Conservation (phyloP, 177 flowering plant species). For the Vitis hybrid region DNA sequence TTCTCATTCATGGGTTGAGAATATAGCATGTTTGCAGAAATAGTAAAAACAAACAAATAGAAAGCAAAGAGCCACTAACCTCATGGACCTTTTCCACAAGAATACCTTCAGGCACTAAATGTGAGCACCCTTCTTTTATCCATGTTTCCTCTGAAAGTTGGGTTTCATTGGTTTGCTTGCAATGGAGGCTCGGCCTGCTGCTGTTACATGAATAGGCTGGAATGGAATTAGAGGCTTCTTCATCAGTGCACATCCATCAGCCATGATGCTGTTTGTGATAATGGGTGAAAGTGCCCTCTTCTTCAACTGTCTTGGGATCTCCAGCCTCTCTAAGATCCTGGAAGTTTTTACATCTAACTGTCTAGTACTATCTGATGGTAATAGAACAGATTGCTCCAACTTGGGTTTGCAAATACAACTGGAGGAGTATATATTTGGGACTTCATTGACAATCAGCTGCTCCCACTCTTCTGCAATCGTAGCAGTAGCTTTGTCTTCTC, state of each 20-base stretch:
- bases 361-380: slow-evolving; percentile 32
- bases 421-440: slow-evolving; percentile 38
- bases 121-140: slow-evolving; percentile 7
- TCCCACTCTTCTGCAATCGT: slow-evolving; percentile 74
- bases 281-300: slow-evolving; percentile 37
- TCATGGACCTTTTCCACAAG: slow-evolving; percentile 1
- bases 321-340: slow-evolving; percentile 85
- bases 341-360: slow-evolving; percentile 66
- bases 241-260: slow-evolving; percentile 21
- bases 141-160: slow-evolving; percentile 62
- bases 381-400: slow-evolving; percentile 23
- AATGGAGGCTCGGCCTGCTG: slow-evolving; percentile 22
- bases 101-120: background rate
- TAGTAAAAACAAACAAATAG: too few species aligned
- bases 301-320: slow-evolving; percentile 60
- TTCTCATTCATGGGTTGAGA: too few species aligned
- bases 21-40: too few species aligned
- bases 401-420: slow-evolving; percentile 30
- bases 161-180: slow-evolving; percentile 71
- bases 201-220: slow-evolving; percentile 25
- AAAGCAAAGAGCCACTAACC: background rate
- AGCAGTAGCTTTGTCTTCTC: slow-evolving; percentile 25
- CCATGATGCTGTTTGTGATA: slow-evolving; percentile 8
- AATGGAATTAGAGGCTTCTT: slow-evolving; percentile 57
- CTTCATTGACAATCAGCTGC: slow-evolving; percentile 56